Evolutionary conservation across 73 alveolate species (phyloP).

Genomic region (Effrenium voratum): DNA sequence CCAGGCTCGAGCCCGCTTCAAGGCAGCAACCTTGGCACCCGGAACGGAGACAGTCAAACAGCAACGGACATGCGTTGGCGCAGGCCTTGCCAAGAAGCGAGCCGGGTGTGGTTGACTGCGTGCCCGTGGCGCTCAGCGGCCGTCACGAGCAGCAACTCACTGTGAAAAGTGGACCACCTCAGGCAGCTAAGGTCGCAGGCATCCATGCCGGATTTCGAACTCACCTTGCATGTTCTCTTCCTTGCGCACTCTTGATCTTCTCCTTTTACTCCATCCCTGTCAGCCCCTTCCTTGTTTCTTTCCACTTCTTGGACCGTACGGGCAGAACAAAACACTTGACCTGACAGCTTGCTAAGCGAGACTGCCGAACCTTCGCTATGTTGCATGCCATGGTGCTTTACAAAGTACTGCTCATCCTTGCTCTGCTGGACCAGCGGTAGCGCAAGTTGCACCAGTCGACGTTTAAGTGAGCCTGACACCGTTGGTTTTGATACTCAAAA

Average conservation of each 20-base stretch:
- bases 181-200: neutral
- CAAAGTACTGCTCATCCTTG: constrained; percentile 42
- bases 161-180: neutral
- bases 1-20: constrained; percentile 23
- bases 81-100: neutral
- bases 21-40: neutral
- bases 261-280: neutral
- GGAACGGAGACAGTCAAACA: neutral
- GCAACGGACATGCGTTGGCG: neutral
- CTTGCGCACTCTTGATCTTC: too few relatives aligned
- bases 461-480: neutral
- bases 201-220: neutral
- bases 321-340: neutral
- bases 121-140: neutral
- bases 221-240: neutral
- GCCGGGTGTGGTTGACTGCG: neutral
- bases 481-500: neutral
- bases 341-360: neutral
- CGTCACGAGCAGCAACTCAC: neutral
- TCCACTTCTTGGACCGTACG: too few relatives aligned
- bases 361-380: neutral
- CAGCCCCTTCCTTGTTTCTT: neutral
- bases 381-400: neutral
- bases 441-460: neutral
- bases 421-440: constrained; percentile 19